phyloP scores from a whole-genome alignment of 352 stramenopile genomes.

The Pythium phragmiticola region DNA sequence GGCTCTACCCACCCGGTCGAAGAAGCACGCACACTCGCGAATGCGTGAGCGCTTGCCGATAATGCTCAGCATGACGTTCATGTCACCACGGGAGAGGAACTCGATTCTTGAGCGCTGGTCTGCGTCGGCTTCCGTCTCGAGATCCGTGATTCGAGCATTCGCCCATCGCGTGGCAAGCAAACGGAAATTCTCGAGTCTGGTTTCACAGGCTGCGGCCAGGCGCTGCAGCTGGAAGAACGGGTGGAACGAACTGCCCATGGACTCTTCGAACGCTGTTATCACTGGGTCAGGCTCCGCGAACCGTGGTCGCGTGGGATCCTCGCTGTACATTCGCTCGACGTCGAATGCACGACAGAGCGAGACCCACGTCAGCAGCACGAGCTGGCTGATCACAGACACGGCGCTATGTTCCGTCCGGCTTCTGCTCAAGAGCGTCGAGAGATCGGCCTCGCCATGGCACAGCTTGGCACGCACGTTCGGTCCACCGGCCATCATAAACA shows the following conservation, averaged over 20 bases:
- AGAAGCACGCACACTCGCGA: constrained; percentile 4
- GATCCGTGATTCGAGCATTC: constrained; percentile 13
- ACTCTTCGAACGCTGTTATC: constrained; percentile 4
- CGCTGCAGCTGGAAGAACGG: constrained; percentile 53
- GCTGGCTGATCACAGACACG: constrained; percentile 32
- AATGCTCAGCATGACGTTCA: neutral
- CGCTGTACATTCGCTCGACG: neutral
- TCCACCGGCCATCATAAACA: constrained; percentile 74
- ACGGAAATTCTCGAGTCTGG: constrained; percentile 24
- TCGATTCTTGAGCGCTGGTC: constrained; percentile 7
- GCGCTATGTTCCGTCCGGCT: neutral
- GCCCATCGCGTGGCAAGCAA: constrained; percentile 30
- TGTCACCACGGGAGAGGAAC: neutral
- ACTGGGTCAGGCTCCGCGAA: neutral
- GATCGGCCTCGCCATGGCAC: constrained; percentile 61
- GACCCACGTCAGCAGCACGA: constrained; percentile 37
- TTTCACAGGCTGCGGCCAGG: constrained; percentile 12
- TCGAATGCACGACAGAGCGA: constrained; percentile 13
- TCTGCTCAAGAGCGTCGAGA: constrained; percentile 29
- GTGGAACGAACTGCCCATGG: constrained; percentile 47
- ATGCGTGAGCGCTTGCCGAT: constrained; percentile 16
- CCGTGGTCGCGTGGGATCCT: neutral
- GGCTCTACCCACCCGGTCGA: neutral
- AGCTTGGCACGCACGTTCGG: constrained; percentile 72
- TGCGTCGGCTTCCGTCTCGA: neutral